Evolutionary conservation across 257 asterid genomes (phyloP).

Genomic region (Thymus quinquecostatus): DNA sequence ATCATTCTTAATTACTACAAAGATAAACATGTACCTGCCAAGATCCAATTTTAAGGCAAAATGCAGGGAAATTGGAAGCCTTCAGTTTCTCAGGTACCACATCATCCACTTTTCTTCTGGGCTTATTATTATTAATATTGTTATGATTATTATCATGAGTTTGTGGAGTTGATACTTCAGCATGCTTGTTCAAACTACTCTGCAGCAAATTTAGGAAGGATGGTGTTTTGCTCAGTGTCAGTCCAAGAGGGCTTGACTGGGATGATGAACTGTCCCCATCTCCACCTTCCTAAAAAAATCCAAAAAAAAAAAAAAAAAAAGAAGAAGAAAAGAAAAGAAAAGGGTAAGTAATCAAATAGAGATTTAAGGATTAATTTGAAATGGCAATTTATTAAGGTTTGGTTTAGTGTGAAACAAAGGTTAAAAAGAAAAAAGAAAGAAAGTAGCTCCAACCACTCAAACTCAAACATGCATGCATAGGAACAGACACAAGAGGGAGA

Average conservation of each 20-base stretch:
- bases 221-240: conserved; percentile 48
- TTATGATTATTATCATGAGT: not conserved
- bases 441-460: not conserved
- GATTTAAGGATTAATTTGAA: not conserved
- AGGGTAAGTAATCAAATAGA: no score
- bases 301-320: no score
- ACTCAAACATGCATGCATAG: conserved; percentile 14
- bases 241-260: conserved; percentile 47
- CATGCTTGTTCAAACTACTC: conserved; percentile 10
- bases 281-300: conserved; percentile 38
- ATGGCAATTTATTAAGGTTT: not conserved
- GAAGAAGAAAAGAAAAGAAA: no score
- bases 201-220: conserved; percentile 48
- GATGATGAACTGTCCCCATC: conserved; percentile 19
- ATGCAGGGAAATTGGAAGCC: conserved; percentile 69
- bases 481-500: not conserved
- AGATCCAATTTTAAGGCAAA: conserved; percentile 45
- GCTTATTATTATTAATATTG: no score
- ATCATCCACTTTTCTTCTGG: conserved; percentile 19
- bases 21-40: conserved; percentile 59
- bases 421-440: not conserved
- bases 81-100: conserved; percentile 48
- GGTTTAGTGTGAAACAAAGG: not conserved
- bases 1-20: not conserved
- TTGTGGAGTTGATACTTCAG: not conserved